Evolutionary conservation across 2,329 filamentous ascomycete genomes (phyloP), one percentile per base, ranked within the genome.

Genomic region (Colletotrichum spinosum): DNA sequence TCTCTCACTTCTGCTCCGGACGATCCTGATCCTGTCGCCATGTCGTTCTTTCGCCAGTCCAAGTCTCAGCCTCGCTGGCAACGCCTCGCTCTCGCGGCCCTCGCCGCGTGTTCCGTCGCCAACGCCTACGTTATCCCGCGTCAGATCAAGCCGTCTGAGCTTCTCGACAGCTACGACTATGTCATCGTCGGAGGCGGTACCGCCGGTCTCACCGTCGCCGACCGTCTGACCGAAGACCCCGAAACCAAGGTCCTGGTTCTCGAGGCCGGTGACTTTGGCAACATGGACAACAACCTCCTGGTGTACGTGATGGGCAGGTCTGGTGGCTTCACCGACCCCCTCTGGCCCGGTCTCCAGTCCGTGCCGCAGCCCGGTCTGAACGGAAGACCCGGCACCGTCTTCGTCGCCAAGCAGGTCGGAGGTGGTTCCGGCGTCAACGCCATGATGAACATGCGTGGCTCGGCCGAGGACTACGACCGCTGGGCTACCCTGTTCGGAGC

Each of bases 401-500:
- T 37, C n/a, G 8, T 65, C 9, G 46, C 41, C 10, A 63, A 65
- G 41, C 52, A 52, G 15, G 65, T 69, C 12, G 67, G 67, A 34
- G 67, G 65, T 34, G 62, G 67, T 39, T 53, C 67, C n/a, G 53
- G 65, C 25, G 55, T 68, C 11, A 67, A 69, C 46, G 67, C 60
- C 61, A 68, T 69, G 67, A 38, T 69, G 33, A 66, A 51, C 34
- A 62, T 71, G 50, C 62, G 62, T 7, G 62, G 66, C 41, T 60
- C 62, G 3, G 63, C 57, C 10, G 62, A 69, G 49, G 63, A 68
- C 37, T 67, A 67, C 54, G 66, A 69, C 52, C 72, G 74, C 17
- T 79, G 76, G 76, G 74, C 73, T 1, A 68, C 67, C 42, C 74
- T 79, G 52, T 71, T 76, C 2, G 81, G 79, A 9, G 83, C 80